Percentiles rank a stretch among this genome's conserved stretches.
These are phyloP conservation scores for Parietaria judaica DNA, from an alignment of 306 rosid genomes.

Conservation along the genomic window DNA sequence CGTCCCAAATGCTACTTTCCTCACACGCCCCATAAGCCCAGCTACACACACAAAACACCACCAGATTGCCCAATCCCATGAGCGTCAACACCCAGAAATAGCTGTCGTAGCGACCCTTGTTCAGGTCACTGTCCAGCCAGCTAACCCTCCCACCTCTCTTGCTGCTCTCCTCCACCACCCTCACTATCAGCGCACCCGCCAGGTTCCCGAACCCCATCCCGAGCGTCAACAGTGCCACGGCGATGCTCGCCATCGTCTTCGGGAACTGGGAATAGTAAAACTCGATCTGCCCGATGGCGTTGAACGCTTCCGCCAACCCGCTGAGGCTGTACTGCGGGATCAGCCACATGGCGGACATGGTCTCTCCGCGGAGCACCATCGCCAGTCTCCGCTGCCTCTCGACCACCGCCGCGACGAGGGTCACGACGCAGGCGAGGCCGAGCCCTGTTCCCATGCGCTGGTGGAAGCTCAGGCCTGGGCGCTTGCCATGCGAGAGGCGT, in stretches of 20 bases:
- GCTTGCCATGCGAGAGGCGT: conserved; percentile 23
- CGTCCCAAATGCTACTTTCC: conserved; percentile 23
- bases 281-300: conserved; percentile 59
- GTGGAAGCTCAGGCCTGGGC: conserved; percentile 27
- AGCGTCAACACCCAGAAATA: conserved; percentile 42
- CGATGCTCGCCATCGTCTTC: conserved; percentile 63
- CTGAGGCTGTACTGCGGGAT: conserved; percentile 50
- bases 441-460: conserved; percentile 57
- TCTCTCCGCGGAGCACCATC: conserved; percentile 10
- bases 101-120: conserved; percentile 59
- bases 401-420: conserved; percentile 34
- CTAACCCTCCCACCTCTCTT: conserved; percentile 25
- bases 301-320: conserved; percentile 67
- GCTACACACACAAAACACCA: conserved; percentile 47
- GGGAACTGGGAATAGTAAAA: conserved; percentile 75
- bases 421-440: conserved; percentile 36
- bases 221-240: conserved; percentile 36
- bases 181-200: conserved; percentile 37
- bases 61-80: conserved; percentile 40
- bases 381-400: conserved; percentile 39
- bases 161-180: conserved; percentile 26
- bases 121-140: conserved; percentile 53
- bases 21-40: conserved; percentile 45
- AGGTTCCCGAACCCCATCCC: conserved; percentile 51
- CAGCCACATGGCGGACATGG: conserved; percentile 72